phyloP scores from a whole-genome alignment of 129 eudicot species.

The Centrapalus pauciflorus region DNA sequence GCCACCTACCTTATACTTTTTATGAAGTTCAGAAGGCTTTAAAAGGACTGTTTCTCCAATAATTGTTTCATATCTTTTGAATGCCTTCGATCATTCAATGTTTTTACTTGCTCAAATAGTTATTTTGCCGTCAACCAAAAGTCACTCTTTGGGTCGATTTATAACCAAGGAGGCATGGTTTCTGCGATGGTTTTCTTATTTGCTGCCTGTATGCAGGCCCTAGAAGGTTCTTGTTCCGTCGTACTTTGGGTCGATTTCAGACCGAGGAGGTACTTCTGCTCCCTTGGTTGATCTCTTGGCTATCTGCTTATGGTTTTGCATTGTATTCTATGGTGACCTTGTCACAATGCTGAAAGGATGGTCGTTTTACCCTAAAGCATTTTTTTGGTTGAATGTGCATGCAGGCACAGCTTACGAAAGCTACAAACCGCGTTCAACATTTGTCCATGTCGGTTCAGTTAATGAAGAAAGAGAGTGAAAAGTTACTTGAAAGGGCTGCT shows the following conservation, averaged over 20 bases:
- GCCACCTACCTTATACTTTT: neutral
- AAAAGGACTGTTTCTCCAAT: neutral
- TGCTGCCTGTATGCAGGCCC: constrained; percentile 53
- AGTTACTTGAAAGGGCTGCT: constrained; percentile 76
- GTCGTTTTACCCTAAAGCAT: neutral
- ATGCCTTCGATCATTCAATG: neutral
- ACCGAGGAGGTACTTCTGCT: constrained; percentile 67
- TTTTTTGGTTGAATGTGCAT: constrained; percentile 12
- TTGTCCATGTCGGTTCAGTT: constrained; percentile 64
- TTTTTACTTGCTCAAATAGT: neutral
- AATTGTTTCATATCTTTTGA: neutral
- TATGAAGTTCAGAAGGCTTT: neutral
- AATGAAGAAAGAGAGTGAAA: constrained; percentile 85
- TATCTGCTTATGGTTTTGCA: constrained; percentile 8
- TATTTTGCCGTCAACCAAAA: neutral
- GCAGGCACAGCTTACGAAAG: constrained; percentile 80
- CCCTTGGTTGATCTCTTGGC: neutral
- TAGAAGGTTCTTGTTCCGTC: constrained; percentile 77
- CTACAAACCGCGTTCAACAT: constrained; percentile 63
- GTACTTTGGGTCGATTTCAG: constrained; percentile 83
- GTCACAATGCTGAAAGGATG: neutral
- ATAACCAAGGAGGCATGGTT: neutral
- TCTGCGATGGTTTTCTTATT: neutral
- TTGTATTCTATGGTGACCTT: neutral
- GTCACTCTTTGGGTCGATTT: neutral